Evolutionary conservation across 805 yeast genomes (phyloP).

Genomic region (Isabelozyma rhagii): DNA sequence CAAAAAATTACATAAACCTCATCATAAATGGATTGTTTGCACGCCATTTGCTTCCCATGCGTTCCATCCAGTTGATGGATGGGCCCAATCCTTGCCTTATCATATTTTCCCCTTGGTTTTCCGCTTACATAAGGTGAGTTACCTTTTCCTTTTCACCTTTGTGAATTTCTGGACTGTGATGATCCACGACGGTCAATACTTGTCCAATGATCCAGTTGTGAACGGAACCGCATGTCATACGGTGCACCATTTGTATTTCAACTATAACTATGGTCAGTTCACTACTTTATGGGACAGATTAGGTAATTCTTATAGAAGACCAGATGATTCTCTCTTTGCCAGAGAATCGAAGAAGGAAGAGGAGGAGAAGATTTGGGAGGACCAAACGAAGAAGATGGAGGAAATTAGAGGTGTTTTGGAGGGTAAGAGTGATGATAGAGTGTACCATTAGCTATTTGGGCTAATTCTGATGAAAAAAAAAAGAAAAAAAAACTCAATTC

Average conservation of each 20-base stretch:
- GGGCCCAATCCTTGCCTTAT: constrained; percentile 88
- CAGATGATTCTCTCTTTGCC: constrained; percentile 77
- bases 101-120: constrained; percentile 88
- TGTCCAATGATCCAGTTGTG: constrained; percentile 88
- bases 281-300: constrained; percentile 97
- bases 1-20: constrained; percentile 89
- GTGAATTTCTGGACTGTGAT: constrained; percentile 98
- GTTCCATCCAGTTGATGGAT: constrained; percentile 98
- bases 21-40: constrained; percentile 98
- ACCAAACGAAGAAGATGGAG: constrained; percentile 75
- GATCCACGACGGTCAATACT: constrained; percentile 97
- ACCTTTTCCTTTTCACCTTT: constrained; percentile 77
- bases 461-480: not conserved
- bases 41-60: constrained; percentile 98
- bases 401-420: constrained; percentile 75
- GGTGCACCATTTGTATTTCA: constrained; percentile 93
- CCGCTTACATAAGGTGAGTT: constrained; percentile 87
- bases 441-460: constrained; percentile 38
- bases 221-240: constrained; percentile 99
- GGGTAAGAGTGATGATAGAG: constrained; percentile 73
- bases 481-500: too few relatives aligned
- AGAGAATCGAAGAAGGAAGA: constrained; percentile 49
- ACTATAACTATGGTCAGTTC: constrained; percentile 97
- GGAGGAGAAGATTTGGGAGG: constrained; percentile 63
- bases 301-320: constrained; percentile 90